A percentile compares a stretch with the other conserved stretches of the same genome.
Evolutionary conservation across 2,329 filamentous ascomycete genomes (phyloP).

Genomic region (Penicillium expansum): DNA sequence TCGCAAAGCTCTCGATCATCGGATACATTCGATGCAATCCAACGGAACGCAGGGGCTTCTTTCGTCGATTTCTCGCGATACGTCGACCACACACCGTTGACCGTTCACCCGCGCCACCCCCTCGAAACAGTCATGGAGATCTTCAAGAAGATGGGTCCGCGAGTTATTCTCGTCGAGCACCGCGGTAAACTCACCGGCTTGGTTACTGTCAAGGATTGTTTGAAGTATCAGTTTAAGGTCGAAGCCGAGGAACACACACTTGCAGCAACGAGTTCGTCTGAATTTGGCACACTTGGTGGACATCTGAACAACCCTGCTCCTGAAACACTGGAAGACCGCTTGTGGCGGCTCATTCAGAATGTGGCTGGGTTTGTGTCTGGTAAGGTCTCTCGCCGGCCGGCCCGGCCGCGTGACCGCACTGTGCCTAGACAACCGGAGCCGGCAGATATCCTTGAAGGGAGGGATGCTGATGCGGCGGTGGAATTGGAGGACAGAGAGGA

Average conservation of each 20-base stretch:
- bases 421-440: conserved; percentile 19
- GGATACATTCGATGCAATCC: conserved; percentile 60
- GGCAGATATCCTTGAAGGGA: conserved; percentile 50
- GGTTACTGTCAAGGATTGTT: conserved; percentile 93
- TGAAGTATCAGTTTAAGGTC: conserved; percentile 96
- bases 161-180: conserved; percentile 90
- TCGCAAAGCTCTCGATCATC: conserved; percentile 32
- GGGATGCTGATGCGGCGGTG: conserved; percentile 49
- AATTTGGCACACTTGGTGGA: conserved; percentile 22
- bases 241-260: conserved; percentile 72
- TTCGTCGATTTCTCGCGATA: conserved; percentile 80
- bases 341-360: conserved; percentile 40
- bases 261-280: conserved; percentile 32
- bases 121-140: conserved; percentile 98
- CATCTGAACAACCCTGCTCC: conserved; percentile 18
- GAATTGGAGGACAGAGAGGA: conserved; percentile 44
- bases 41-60: conserved; percentile 55
- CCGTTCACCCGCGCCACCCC: conserved; percentile 84
- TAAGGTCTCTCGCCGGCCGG: conserved; percentile 14
- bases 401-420: conserved; percentile 15
- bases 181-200: conserved; percentile 78
- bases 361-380: conserved; percentile 21
- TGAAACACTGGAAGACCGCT: conserved; percentile 35
- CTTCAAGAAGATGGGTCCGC: conserved; percentile 95
- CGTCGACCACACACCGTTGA: conserved; percentile 83